Evolutionary conservation across 345 rosid genomes (phyloP), one percentile per base, ranked within the genome.

Genomic region (Citrus mangshanensis): DNA sequence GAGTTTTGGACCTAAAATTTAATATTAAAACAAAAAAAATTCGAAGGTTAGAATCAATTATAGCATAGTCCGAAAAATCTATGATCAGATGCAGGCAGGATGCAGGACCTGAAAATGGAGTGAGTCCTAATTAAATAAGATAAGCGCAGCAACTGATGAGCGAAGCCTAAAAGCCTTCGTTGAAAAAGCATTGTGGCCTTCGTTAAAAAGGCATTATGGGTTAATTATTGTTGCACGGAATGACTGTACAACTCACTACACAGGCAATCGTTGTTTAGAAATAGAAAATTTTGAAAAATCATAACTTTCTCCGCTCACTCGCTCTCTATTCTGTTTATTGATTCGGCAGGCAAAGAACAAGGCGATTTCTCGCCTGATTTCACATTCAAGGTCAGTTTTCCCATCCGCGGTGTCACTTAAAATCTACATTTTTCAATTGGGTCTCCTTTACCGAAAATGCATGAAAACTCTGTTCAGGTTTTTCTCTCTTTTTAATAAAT

Each of bases 341-440:
- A 49, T 75, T 73, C 54, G 24, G 67, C 72, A 28, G 61, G 64
- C 79, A 54, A 46, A 65, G 46, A 32, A 22, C 55, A 66, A 65
- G 0, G 25, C 67, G 3, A 13, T 68, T 25, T 58, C 79, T 77
- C 58, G 2, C 27, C 66, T 34, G 73, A 56, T 68, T 77, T 37
- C 54, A 38, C 56, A 24, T 68, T 58, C 30, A 55, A 77, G 79
- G 73, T 58, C 51, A 37, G 74, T 25, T 66, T 67, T 77, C 55
- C 40, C 56, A 35, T 77, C 74, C 21, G 73, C 4, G 38, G 27
- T 67, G 10, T 76, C 73, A n/a, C 13, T 76, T 66, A 32, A 18
- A 67, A 56, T 67, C 34, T 24, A 55, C 58, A 65, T 68, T 56
- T 56, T 25, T 77, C 46, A 25, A 4, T 22, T n/a, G 24, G 78